Percentiles rank a stretch among this genome's conserved stretches.
phyloP scores from a whole-genome alignment of 345 rosid species.

The Erucastrum elatum region DNA sequence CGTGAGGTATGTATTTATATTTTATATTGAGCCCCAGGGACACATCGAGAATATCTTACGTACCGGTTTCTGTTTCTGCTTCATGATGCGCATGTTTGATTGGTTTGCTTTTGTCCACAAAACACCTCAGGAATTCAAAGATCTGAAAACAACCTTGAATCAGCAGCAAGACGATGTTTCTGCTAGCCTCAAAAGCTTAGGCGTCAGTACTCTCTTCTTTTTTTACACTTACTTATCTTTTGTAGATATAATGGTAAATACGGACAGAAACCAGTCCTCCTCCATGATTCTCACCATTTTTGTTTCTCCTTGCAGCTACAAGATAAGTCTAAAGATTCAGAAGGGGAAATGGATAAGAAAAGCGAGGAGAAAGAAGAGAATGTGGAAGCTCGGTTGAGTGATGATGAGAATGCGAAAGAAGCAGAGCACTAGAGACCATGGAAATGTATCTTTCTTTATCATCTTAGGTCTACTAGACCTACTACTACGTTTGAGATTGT shows the following conservation, averaged over 20 bases:
- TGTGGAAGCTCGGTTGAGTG: constrained; percentile 9
- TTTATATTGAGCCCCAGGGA: background rate
- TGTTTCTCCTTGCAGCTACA: constrained; percentile 49
- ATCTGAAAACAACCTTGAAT: constrained; percentile 65
- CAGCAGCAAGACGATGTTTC: constrained; percentile 86
- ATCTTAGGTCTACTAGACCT: no score
- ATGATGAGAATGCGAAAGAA: no score
- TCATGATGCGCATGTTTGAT: background rate
- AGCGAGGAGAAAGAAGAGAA: constrained; percentile 40
- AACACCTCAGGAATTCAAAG: constrained; percentile 65
- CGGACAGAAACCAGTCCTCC: background rate
- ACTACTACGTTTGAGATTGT: no score
- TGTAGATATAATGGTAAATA: background rate
- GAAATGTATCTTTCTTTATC: no score
- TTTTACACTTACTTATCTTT: background rate
- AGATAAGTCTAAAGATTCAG: constrained; percentile 49
- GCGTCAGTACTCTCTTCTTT: constrained; percentile 46
- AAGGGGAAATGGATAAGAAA: constrained; percentile 40
- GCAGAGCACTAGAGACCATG: no score
- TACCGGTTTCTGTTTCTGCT: background rate
- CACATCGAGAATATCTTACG: background rate
- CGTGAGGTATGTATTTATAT: constrained; percentile 32
- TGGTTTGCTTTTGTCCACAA: background rate
- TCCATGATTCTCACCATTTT: constrained; percentile 11
- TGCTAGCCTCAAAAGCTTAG: constrained; percentile 62